phyloP scores from a whole-genome alignment of 768 basidiomycete genomes.

The Hemileccinum rubropunctum region DNA sequence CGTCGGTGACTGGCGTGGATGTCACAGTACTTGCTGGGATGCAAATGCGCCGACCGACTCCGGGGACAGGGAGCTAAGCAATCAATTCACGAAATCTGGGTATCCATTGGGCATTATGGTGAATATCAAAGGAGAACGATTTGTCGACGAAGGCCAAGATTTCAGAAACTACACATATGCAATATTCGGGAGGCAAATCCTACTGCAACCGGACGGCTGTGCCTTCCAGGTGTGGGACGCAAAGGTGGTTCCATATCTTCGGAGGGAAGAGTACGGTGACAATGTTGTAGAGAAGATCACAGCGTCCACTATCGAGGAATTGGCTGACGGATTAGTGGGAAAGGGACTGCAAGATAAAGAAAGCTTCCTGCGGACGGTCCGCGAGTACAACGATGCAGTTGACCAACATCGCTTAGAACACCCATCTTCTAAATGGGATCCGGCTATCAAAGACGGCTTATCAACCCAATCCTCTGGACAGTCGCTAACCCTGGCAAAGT shows the following conservation, averaged over 20 bases:
- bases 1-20: constrained; percentile 67
- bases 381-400: constrained; percentile 51
- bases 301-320: constrained; percentile 44
- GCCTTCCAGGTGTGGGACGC: constrained; percentile 69
- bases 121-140: constrained; percentile 53
- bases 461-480: constrained; percentile 44
- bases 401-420: constrained; percentile 35
- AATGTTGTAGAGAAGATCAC: constrained; percentile 54
- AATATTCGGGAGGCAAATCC: constrained; percentile 59
- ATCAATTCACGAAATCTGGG: constrained; percentile 72
- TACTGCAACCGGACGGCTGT: constrained; percentile 53
- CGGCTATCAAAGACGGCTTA: constrained; percentile 59
- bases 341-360: constrained; percentile 46
- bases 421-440: constrained; percentile 48
- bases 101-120: constrained; percentile 73
- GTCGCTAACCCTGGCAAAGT: constrained; percentile 48
- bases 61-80: constrained; percentile 58
- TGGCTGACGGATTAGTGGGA: constrained; percentile 45
- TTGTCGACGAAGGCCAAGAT: constrained; percentile 72
- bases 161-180: constrained; percentile 75
- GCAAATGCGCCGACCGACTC: constrained; percentile 49
- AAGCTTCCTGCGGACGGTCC: constrained; percentile 45
- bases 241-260: constrained; percentile 40
- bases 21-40: constrained; percentile 74
- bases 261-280: constrained; percentile 67